These are phyloP conservation scores for Pouteria glomerata DNA, from an alignment of 148 eudicot species.

Conservation along the genomic window DNA sequence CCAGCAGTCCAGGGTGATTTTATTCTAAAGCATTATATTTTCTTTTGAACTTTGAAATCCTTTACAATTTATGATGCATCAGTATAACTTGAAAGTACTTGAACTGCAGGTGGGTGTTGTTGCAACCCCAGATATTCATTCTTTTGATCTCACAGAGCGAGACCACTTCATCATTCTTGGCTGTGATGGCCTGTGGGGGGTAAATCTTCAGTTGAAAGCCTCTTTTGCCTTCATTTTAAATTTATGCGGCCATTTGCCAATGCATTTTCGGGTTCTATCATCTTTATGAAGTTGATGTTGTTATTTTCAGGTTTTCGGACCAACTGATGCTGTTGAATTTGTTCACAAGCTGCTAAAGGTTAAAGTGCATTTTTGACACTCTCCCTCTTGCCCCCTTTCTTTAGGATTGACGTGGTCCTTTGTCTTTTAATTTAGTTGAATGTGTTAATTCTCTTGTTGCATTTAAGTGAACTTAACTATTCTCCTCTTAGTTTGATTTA, in stretches of 20 bases:
- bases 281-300: neutral
- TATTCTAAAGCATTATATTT: neutral
- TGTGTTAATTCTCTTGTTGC: neutral
- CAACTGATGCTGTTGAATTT: slow-evolving; percentile 80
- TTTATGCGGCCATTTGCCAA: neutral
- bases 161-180: slow-evolving; percentile 84
- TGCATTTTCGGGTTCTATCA: neutral
- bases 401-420: neutral
- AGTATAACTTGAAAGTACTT: neutral
- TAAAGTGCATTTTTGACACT: neutral
- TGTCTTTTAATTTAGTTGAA: neutral
- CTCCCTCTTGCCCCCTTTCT: neutral
- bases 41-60: neutral
- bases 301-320: slow-evolving; percentile 65
- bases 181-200: slow-evolving; percentile 98
- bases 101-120: slow-evolving; percentile 80
- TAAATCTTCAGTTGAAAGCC: slow-evolving; percentile 20
- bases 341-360: slow-evolving; percentile 73
- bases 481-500: neutral
- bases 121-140: slow-evolving; percentile 71
- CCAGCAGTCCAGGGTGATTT: neutral
- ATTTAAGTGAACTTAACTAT: neutral
- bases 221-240: neutral
- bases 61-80: neutral
- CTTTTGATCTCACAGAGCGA: slow-evolving; percentile 74